Base-by-base conservation (phyloP, 495 filamentous ascomycete genomes). In the Aspergillus indologenus region DNA sequence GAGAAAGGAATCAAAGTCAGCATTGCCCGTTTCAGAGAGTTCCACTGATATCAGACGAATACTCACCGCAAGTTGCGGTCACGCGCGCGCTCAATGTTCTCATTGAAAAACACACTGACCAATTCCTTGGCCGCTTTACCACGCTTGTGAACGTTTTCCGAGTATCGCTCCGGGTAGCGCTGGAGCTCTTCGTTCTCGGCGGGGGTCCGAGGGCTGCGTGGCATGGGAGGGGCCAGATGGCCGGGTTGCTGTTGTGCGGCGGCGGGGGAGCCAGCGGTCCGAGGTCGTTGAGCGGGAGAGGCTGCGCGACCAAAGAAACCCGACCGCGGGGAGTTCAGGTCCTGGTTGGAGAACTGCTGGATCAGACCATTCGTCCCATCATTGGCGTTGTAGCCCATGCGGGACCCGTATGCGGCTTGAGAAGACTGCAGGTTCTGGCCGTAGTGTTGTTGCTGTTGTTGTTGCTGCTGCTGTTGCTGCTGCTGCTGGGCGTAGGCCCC, bases 261-360 rank as follows among this genome's bases (percentile, higher is more conserved):
- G 34, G 84, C 83, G 29, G 75, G 67, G 34, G 75, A 74, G 17
- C 88, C 90, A 47, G 89, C 89, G 6, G 90, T 95, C 56, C 89
- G 84, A 49, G 90, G 90, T 48, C 93, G 84, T 65, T 88, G 86
- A 45, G 72, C 81, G 6, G 90, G 88, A 11, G 89, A 89, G 6
- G 83, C 81, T 46, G 90, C 83, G 34, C 90, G 85, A 64, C 77
- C 79, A 64, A 90, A 90, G 53, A 90, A 83, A 57, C 87, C 85
- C 2, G 75, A 76, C 62, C 90, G 83, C 48, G 81, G 83, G 50
- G 84, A 80, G 52, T 88, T 90, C 8, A 98, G 83, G 70, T 98
- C 96, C 80, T 99, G 94, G 73, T 98, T 92, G 40, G 93, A 94
- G 70, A 99, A 92, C 70, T 99, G 94, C 67, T 96, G 90, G 62